Base-by-base conservation (phyloP, 345 rosid genomes). In the Rhodamnia rubescens region DNA sequence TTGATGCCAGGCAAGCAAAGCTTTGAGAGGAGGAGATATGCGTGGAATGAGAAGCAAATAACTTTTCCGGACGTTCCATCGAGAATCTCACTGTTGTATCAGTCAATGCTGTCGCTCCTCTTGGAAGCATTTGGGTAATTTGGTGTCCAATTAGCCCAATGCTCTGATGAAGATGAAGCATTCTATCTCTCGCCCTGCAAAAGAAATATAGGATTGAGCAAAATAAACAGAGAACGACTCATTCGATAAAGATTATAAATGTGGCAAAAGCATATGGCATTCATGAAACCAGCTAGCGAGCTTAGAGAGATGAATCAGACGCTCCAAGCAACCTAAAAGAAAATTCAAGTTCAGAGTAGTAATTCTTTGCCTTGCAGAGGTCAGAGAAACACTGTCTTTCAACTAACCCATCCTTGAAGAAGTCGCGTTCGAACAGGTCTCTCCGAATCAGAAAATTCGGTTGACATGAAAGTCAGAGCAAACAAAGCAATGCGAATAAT, bases 1-100 rank as follows among this genome's bases (percentile, higher is more conserved):
- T 49, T 27, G 89, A 81, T 8, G 85, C 87, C 22, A 69, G 54
- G 44, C 88, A 89, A 55, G 88, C 87, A 83, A 91, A 83, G 49
- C 52, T 27, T 59, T 14, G 74, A 42, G 80, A 44, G 21, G 86
- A 85, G 80, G 84, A 29, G 42, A 50, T 36, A 8, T n/a, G 18
- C 5, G 6, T 11, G 11, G 5, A 2, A 84, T 53, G 83, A 36
- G 83, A 85, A 54, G 53, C 74, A 26, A 32, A 84, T 84, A 84
- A 53, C 85, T 84, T 84, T 24, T 57, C 54, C 0, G 58, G 36
- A 15, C 6, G 51, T 15, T 64, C 57, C 84, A 83, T 83, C 6
- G 29, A 32, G 64, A 83, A 61, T 1, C 64, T 32, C 85, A 84
- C 11, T 42, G 80, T 14, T 5, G 53, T 8, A 32, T 49, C 53